Evolutionary conservation across 176 grass and related monocot species (phyloP), one percentile per base, ranked within the genome.

Genomic region (Stipa capillata): DNA sequence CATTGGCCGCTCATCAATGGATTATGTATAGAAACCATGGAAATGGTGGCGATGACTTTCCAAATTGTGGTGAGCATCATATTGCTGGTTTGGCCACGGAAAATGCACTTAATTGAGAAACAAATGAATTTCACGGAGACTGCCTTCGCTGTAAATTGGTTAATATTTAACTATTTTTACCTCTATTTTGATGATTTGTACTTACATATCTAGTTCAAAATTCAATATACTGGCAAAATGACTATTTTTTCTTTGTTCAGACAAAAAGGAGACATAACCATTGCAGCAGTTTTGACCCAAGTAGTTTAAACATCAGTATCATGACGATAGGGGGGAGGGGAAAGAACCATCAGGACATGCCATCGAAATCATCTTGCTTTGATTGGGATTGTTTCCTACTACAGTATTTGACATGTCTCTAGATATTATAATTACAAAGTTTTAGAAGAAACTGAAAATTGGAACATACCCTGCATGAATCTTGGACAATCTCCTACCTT

Each of bases 251-350:
- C 29, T 77, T 28, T 25, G 20, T 57, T 23, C 8, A 56, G 56
- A n/a, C 60, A 25, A 41, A 36, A 10, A 16, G 7, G 42, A 20
- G 36, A 73, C 10, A 23, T 2, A 29, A 41, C 34, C 9, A 16
- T 66, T 41, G n/a, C 11, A 62, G 40, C 4, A 42, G 0, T 16
- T 34, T 65, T 66, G 37, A 25, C 74, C 25, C 31, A 27, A 33
- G 49, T 74, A 33, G 81, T 88, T 88, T 74, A 32, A 59, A 79
- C 69, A 84, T 84, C 68, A 27, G 2, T 59, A 27, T 74, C 81
- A 74, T 67, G 32, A 34, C 27, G 31, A 78, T 11, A 39, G 31
- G 23, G 17, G 72, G 65, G n/a, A 44, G 47, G 39, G 40, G 36
- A 65, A 83, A 17, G 10, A 29, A 79, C 48, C 80, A 58, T 65